A percentile compares a stretch with the other conserved stretches of the same genome.
Conservation (phyloP, 176 grass and related monocot genomes). For the Musa schizocarpa region DNA sequence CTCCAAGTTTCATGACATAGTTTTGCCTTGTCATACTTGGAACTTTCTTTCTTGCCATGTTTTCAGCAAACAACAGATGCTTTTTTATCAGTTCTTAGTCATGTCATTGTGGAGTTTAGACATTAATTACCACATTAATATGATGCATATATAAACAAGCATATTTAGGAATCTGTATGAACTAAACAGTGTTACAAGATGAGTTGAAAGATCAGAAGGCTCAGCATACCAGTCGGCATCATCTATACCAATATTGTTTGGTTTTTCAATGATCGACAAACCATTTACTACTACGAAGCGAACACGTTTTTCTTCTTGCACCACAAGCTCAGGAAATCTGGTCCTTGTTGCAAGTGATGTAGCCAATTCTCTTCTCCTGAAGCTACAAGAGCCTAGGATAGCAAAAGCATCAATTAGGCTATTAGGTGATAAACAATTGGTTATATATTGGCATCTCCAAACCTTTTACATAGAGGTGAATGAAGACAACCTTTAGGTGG, state of each 20-base stretch:
- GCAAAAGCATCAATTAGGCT: constrained; percentile 9
- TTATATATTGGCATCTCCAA: neutral
- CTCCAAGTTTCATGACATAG: no score
- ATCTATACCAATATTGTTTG: constrained; percentile 48
- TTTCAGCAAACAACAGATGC: no score
- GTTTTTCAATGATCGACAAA: constrained; percentile 60
- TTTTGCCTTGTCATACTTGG: no score
- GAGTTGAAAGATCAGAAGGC: constrained; percentile 14
- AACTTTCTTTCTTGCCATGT: no score
- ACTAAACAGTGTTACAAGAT: neutral
- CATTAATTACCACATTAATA: no score
- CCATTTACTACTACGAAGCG: constrained; percentile 91
- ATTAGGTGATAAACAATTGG: neutral
- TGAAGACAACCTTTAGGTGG: constrained; percentile 51
- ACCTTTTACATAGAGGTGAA: neutral
- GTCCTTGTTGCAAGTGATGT: constrained; percentile 64
- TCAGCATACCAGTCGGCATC: constrained; percentile 60
- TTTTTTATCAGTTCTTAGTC: no score
- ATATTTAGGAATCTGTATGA: neutral
- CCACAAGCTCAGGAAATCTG: constrained; percentile 80
- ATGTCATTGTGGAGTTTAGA: no score
- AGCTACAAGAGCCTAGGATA: constrained; percentile 60
- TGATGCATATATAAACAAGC: neutral
- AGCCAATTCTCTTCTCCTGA: constrained; percentile 87
- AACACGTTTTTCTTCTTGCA: constrained; percentile 89